phyloP scores from a whole-genome alignment of 1,284 basidiomycete genomes.

The Gomphus sp. region DNA sequence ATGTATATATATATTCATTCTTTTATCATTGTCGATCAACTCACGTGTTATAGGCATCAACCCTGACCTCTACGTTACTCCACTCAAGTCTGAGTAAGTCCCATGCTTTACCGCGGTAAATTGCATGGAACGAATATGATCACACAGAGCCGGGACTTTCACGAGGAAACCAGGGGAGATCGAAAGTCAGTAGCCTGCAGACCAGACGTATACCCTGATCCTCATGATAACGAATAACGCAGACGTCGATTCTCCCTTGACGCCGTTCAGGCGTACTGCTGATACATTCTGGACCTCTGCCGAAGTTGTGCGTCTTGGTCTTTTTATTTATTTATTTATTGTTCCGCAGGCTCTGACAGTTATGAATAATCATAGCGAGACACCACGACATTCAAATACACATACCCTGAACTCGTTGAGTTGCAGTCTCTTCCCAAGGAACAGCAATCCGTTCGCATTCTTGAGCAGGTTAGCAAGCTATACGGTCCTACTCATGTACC shows the following conservation, averaged over 20 bases:
- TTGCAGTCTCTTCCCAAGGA: background rate
- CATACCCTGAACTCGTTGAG: background rate
- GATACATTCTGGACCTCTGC: background rate
- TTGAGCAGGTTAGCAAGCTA: background rate
- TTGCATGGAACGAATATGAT: background rate
- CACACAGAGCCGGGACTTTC: background rate
- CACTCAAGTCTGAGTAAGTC: background rate
- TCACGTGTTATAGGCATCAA: constrained; percentile 21
- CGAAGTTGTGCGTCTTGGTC: background rate
- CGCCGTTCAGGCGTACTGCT: background rate
- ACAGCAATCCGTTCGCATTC: background rate
- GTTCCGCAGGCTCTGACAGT: too few relatives aligned
- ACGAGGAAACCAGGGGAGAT: constrained; percentile 1
- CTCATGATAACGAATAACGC: background rate
- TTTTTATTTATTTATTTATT: background rate
- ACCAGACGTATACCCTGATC: background rate
- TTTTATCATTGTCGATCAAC: background rate
- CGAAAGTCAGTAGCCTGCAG: background rate
- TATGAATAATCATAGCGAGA: background rate
- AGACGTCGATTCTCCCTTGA: constrained; percentile 3
- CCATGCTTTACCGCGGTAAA: background rate
- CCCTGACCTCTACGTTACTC: constrained; percentile 27
- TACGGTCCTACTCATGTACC: background rate
- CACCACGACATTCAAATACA: background rate
- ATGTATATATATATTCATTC: background rate